Base-by-base conservation (phyloP, 2,329 filamentous ascomycete genomes). In the Claviceps africana region DNA sequence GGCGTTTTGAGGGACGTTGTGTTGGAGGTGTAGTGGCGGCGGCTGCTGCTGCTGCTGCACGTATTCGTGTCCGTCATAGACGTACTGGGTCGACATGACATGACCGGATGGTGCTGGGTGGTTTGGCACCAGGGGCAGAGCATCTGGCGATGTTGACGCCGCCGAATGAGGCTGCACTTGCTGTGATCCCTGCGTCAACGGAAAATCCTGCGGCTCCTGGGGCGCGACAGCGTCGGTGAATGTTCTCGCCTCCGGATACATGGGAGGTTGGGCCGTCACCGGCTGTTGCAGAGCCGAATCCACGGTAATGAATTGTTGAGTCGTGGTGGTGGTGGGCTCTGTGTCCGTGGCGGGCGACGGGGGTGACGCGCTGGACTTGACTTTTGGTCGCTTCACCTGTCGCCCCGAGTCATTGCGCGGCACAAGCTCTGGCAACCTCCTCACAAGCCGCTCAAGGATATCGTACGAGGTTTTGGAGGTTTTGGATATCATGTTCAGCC, bases 401-500 rank as follows among this genome's bases (percentile, higher is more conserved):
- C 42, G 53, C 11, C 39, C 48, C 5, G 42, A 9, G n/a, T 31
- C 19, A 8, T 45, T 50, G 11, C 50, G 47, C 11, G 50, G 50
- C 1, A 39, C 40, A 6, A 30, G 4, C 22, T 51, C 47, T 25
- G 64, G 64, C 45, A 67, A 55, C 21, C 64, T 61, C 19, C 57
- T 57, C 1, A 56, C 62, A 42, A 67, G 61, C 25, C 60, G 60
- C 9, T 57, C 53, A 3, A 69, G 59, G 11, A 69, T 63, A 19
- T 66, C 61, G 28, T 67, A 61, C 1, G 66, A 68, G 2, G 62
- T 63, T 46, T 63, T 67, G 5, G 66, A 65, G 2, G 65, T 67
- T 48, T 59, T 61, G 2, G 66, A 68, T 2, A 67, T 54, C 15
- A 51, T 52, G 21, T 63, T 62, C 2, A 69, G 56, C 21, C 58